Evolutionary conservation across 129 eudicot species (phyloP).

Genomic region (Calendula officinalis): DNA sequence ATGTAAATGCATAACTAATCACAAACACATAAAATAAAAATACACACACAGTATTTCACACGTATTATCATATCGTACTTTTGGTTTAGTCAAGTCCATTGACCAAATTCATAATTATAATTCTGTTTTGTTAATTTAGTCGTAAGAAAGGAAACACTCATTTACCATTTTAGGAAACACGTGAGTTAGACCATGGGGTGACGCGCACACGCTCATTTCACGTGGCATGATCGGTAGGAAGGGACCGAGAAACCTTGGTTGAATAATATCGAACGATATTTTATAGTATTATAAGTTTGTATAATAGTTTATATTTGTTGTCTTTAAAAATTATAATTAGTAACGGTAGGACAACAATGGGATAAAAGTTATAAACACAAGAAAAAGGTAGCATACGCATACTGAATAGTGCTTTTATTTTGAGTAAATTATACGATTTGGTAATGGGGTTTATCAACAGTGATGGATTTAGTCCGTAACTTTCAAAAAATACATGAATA

Average conservation of each 20-base stretch:
- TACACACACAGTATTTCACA: background rate
- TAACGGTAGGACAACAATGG: too few species aligned
- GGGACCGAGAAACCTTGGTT: slow-evolving; percentile 20
- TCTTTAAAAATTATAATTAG: too few species aligned
- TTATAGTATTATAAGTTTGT: too few species aligned
- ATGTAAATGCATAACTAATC: too few species aligned
- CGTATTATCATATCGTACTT: background rate
- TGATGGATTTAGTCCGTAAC: too few species aligned
- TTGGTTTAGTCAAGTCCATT: slow-evolving; percentile 17
- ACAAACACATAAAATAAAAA: background rate
- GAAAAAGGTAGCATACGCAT: too few species aligned
- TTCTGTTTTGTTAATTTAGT: slow-evolving; percentile 27
- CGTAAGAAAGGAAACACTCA: slow-evolving; percentile 3
- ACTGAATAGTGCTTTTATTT: too few species aligned
- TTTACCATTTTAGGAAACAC: slow-evolving; percentile 27
- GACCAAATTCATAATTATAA: slow-evolving; percentile 25
- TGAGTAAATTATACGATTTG: too few species aligned
- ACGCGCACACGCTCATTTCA: slow-evolving; percentile 19
- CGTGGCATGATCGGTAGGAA: slow-evolving; percentile 15
- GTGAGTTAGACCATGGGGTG: slow-evolving; percentile 2
- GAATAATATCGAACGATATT: slow-evolving; percentile 9
- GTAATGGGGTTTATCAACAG: too few species aligned
- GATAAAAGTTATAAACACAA: too few species aligned
- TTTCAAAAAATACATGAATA: too few species aligned
- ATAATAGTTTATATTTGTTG: background rate